Evolutionary conservation across 371 early-diverging fungal genomes (phyloP).

Genomic region (Mycotypha africana): DNA sequence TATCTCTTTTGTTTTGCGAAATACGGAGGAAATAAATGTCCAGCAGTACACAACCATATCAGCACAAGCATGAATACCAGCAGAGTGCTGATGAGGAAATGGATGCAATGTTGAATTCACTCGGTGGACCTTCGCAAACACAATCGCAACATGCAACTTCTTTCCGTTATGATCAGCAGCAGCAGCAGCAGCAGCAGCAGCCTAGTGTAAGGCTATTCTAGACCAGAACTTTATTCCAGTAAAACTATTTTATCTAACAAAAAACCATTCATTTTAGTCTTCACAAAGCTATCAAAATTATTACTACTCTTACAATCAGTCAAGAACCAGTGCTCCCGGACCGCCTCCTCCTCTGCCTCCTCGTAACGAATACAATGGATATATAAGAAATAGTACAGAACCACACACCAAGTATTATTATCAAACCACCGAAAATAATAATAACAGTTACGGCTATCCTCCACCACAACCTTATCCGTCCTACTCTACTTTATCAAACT

Average conservation of each 20-base stretch:
- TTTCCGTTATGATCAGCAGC: conserved; percentile 6
- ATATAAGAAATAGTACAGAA: conserved; percentile 1
- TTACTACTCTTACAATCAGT: no score
- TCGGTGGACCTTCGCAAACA: conserved; percentile 14
- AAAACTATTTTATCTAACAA: not conserved
- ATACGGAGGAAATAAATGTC: no score
- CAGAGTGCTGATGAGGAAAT: conserved; percentile 9
- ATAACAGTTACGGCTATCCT: conserved; percentile 4
- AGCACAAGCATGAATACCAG: no score
- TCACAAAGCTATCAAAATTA: not conserved
- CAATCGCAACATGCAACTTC: no score
- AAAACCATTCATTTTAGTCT: not conserved
- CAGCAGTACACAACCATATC: no score
- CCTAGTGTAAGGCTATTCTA: not conserved
- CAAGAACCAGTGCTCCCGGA: not conserved
- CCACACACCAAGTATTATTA: conserved; percentile 13
- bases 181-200: not conserved
- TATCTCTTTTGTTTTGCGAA: no score
- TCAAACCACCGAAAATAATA: conserved; percentile 1
- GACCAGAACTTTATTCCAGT: not conserved
- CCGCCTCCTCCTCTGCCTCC: conserved; percentile 12
- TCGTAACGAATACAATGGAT: conserved; percentile 5
- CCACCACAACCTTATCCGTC: not conserved
- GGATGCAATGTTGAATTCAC: conserved; percentile 14
- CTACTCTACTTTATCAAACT: not conserved